Evolutionary conservation across 176 grass and related monocot species (phyloP).

Genomic region (Carex parvula): DNA sequence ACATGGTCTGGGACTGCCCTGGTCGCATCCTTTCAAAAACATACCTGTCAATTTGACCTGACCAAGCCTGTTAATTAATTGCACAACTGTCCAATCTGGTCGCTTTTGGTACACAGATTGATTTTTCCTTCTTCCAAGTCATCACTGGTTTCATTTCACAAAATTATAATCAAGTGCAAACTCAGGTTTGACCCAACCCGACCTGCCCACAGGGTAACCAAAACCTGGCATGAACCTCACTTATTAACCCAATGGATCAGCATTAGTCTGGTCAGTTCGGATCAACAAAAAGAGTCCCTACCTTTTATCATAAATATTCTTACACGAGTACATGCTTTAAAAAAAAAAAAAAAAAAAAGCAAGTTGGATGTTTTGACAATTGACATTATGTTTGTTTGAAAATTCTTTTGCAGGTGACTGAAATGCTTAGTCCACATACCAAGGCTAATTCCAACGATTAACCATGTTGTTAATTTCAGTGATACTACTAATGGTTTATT

Average conservation of each 20-base stretch:
- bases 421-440: neutral
- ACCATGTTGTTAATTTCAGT: neutral
- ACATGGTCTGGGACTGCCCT: neutral
- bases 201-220: neutral
- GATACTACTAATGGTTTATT: conserved; percentile 12
- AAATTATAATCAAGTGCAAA: neutral
- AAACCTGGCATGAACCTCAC: neutral
- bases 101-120: neutral
- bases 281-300: neutral
- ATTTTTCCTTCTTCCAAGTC: neutral
- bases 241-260: neutral
- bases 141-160: neutral
- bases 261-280: neutral
- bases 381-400: conserved; percentile 7
- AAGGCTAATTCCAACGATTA: neutral
- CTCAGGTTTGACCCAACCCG: neutral
- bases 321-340: neutral
- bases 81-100: neutral
- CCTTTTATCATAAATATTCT: neutral
- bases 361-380: conserved; percentile 14
- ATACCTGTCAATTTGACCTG: neutral
- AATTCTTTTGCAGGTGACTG: conserved; percentile 23
- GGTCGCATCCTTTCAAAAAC: neutral
- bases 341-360: neutral
- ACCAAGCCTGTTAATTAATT: neutral